Percentiles rank a stretch among this genome's conserved stretches.
These are phyloP conservation scores for Coprinopsis cinerea DNA, from an alignment of 768 basidiomycete genomes.

Conservation along the genomic window DNA sequence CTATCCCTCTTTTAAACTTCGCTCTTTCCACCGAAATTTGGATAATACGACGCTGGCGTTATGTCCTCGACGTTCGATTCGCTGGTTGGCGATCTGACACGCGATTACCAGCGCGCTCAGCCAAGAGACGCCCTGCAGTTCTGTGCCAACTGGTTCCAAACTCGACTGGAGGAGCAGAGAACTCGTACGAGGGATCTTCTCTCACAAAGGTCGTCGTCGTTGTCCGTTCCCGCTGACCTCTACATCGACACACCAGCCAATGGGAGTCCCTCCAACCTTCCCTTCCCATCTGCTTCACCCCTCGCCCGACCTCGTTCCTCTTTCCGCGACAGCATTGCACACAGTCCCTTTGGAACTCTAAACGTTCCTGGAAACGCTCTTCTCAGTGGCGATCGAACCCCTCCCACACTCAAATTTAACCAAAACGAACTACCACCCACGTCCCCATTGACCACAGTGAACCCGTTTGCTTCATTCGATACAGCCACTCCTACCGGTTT, in stretches of 20 bases:
- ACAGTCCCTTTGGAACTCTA: constrained; percentile 72
- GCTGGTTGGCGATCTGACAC: constrained; percentile 79
- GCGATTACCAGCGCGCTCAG: constrained; percentile 80
- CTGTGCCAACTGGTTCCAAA: constrained; percentile 93
- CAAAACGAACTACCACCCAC: constrained; percentile 56
- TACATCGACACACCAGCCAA: constrained; percentile 56
- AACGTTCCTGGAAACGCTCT: constrained; percentile 80
- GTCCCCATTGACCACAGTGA: constrained; percentile 48
- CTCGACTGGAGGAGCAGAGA: constrained; percentile 80
- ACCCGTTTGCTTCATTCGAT: constrained; percentile 51
- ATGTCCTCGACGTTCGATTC: constrained; percentile 64
- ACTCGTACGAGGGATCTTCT: constrained; percentile 64
- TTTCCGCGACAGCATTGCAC: constrained; percentile 45
- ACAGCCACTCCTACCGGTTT: constrained; percentile 34
- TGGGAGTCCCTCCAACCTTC: constrained; percentile 17
- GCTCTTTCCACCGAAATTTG: too few species aligned
- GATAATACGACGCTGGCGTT: too few species aligned
- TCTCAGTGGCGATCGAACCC: constrained; percentile 45
- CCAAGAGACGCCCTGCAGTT: constrained; percentile 90
- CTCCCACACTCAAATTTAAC: constrained; percentile 56
- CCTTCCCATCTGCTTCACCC: constrained; percentile 46
- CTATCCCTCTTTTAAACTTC: too few species aligned
- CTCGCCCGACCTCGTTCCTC: constrained; percentile 58
- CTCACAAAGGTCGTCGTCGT: constrained; percentile 43
- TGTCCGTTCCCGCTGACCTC: constrained; percentile 50